Base-by-base conservation (phyloP, 768 basidiomycete genomes). In the Boletus sp. region DNA sequence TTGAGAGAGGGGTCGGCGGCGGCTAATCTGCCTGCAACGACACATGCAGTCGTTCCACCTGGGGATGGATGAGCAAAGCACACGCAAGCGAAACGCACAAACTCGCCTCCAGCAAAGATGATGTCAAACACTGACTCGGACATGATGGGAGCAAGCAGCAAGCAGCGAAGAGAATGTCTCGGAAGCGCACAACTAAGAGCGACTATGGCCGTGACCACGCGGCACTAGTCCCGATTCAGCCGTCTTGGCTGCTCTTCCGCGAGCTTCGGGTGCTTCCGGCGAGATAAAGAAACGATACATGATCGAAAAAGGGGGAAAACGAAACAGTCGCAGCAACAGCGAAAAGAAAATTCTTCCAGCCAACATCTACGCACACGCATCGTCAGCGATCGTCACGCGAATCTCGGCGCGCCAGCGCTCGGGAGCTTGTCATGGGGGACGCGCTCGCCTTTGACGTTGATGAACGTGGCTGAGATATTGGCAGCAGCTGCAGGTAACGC, bases 51-150 rank as follows among this genome's bases (percentile, higher is more conserved):
- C 8, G 83, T 76, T 35, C 86, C 85, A 4, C 75, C 77, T 75
- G 50, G 15, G 0, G 18, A 46, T 32, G 7, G 11, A 15, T 50
- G 11, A 57, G 37, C 40, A 32, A 36, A 36, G 52, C 0, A 1
- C 9, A 11, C 12, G 9, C 10, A n/a, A 28, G 20, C 28, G 30
- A 20, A 9, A 24, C 24, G 3, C 24, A 24, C 24, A 24, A 28
- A 6, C 67, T n/a, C 24, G 78, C 83, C 84, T 61, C 84, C 84
- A 10, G 79, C 82, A 60, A 85, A 80, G 54, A 85, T 77, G 33
- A 85, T 77, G 56, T 84, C 83, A 63, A 77, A 79, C 15, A 24
- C 36, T 18, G 52, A 11, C n/a, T n/a, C n/a, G 9, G 59, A 39
- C 56, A 60, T 55, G 5, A 33, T 32, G 39, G 32, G 44, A 29